Conservation (phyloP, 352 stramenopile genomes). For the Aphanomyces stellatus region DNA sequence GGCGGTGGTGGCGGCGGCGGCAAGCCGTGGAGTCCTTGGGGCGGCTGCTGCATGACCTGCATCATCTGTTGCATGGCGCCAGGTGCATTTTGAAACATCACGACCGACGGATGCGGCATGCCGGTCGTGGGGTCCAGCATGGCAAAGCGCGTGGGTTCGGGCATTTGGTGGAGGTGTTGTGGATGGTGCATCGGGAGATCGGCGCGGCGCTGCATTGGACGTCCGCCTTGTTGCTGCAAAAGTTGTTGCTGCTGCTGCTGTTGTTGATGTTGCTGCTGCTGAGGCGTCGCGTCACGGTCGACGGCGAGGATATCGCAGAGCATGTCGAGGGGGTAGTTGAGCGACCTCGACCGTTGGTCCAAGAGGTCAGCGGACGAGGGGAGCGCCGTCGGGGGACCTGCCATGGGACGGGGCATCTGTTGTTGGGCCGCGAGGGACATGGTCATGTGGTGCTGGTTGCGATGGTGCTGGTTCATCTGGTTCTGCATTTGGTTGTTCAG, state of each 20-base stretch:
- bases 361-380: neutral
- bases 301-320: constrained; percentile 2
- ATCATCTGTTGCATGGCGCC: too few relatives aligned
- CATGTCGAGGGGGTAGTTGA: constrained; percentile 2
- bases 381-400: neutral
- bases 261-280: neutral
- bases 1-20: neutral
- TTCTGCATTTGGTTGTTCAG: constrained; percentile 12
- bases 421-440: neutral
- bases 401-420: neutral
- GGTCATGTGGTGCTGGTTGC: neutral
- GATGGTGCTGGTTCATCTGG: neutral
- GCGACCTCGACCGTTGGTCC: neutral
- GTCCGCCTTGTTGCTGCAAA: neutral
- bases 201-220: too few relatives aligned
- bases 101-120: neutral
- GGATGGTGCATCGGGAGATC: too few relatives aligned
- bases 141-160: neutral
- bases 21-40: neutral
- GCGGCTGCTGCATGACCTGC: too few relatives aligned
- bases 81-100: neutral
- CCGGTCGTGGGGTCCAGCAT: neutral
- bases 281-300: neutral
- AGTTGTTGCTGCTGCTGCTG: neutral
- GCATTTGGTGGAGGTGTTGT: neutral